phyloP scores from a whole-genome alignment of 495 filamentous ascomycete species.

The Penicillium ochrochloron region DNA sequence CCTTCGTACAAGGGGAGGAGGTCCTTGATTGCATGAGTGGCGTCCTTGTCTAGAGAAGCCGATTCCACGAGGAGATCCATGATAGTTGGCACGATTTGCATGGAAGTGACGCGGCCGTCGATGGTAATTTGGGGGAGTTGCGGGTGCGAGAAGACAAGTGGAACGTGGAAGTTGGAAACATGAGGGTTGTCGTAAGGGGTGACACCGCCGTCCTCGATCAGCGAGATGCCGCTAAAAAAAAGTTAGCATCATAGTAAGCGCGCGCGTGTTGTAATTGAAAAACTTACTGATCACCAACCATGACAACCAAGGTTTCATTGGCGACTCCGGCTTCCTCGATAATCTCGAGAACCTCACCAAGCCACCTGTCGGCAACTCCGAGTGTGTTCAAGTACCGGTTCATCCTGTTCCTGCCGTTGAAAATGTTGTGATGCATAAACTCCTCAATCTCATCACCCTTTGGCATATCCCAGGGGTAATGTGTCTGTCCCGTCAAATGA shows the following conservation, averaged over 20 bases:
- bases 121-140: constrained; percentile 42
- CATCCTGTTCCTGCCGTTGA: constrained; percentile 26
- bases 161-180: constrained; percentile 45
- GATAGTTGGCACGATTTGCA: constrained; percentile 48
- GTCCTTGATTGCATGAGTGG: constrained; percentile 33
- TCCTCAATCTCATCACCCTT: constrained; percentile 35
- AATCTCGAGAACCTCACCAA: constrained; percentile 38
- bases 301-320: constrained; percentile 49
- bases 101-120: constrained; percentile 37
- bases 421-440: constrained; percentile 30
- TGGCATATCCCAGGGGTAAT: constrained; percentile 48
- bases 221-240: constrained; percentile 30
- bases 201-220: constrained; percentile 37
- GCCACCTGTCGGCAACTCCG: constrained; percentile 44
- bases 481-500: constrained; percentile 48
- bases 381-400: constrained; percentile 48
- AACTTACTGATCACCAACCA: constrained; percentile 50
- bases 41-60: constrained; percentile 33
- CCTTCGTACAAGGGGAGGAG: constrained; percentile 51
- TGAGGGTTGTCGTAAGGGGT: constrained; percentile 48
- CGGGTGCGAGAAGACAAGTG: constrained; percentile 47
- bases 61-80: constrained; percentile 46
- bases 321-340: constrained; percentile 44
- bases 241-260: constrained; percentile 1
- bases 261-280: not conserved